These are phyloP conservation scores for Calonectria hawksworthii DNA, from an alignment of 2,329 filamentous ascomycete species.

Conservation along the genomic window DNA sequence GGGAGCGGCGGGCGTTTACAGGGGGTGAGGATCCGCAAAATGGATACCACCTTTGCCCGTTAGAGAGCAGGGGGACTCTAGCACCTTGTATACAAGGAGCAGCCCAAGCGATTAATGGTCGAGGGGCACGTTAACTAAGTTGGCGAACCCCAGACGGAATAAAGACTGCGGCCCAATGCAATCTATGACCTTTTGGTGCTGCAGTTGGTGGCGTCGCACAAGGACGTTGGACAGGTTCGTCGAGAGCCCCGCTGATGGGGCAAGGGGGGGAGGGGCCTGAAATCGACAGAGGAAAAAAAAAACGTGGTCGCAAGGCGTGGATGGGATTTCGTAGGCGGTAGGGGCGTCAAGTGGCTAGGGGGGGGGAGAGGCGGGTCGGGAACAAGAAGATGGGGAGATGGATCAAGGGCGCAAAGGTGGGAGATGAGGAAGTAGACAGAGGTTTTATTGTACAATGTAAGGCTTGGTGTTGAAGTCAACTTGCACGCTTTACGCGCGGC, in stretches of 20 bases:
- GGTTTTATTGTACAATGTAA: neutral
- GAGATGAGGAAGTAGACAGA: too few relatives aligned
- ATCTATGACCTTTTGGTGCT: slow-evolving; percentile 31
- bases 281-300: neutral
- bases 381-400: neutral
- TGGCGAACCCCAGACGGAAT: slow-evolving; percentile 31
- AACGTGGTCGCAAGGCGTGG: neutral
- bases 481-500: neutral
- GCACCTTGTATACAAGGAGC: neutral
- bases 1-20: slow-evolving; percentile 25
- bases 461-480: neutral
- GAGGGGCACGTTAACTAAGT: neutral
- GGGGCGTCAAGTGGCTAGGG: neutral
- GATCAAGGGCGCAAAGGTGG: neutral
- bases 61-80: slow-evolving; percentile 3
- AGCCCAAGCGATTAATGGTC: neutral
- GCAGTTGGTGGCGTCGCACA: slow-evolving; percentile 34
- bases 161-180: slow-evolving; percentile 32
- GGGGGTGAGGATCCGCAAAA: slow-evolving; percentile 40
- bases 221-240: slow-evolving; percentile 38
- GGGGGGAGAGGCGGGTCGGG: neutral
- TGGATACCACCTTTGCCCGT: slow-evolving; percentile 37
- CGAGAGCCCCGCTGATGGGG: slow-evolving; percentile 20
- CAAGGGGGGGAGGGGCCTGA: slow-evolving; percentile 1
- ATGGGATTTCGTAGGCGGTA: neutral